Evolutionary conservation across 257 asterid species (phyloP).

Genomic region (Solanum piurae): DNA sequence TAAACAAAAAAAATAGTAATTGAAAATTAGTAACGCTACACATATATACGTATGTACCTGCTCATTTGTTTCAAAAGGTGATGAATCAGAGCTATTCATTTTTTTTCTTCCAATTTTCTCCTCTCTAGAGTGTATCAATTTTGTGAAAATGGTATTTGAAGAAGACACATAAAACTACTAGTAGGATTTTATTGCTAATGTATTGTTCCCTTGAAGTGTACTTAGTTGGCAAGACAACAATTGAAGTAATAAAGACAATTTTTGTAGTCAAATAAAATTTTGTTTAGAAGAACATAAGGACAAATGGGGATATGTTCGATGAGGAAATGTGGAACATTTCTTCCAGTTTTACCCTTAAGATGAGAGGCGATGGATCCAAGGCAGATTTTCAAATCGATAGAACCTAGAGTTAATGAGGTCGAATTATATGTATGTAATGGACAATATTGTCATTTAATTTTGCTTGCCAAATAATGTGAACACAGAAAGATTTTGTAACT

Average conservation of each 20-base stretch:
- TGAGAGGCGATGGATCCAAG: background rate
- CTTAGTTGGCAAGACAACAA: background rate
- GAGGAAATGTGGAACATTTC: background rate
- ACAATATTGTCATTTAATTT: background rate
- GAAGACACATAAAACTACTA: background rate
- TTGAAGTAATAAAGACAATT: background rate
- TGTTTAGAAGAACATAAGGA: background rate
- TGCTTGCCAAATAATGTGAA: background rate
- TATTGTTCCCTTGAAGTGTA: background rate
- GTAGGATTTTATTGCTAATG: background rate
- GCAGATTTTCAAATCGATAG: background rate
- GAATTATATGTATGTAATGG: background rate
- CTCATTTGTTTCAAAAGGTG: background rate
- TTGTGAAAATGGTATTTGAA: background rate
- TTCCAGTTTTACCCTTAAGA: background rate
- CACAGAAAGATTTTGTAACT: background rate
- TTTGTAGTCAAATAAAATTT: background rate
- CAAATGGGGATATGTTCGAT: background rate
- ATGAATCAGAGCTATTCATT: background rate
- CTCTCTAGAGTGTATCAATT: background rate
- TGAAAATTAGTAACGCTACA: background rate
- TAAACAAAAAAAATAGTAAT: too few species aligned
- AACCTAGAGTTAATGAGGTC: background rate
- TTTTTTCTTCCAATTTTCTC: background rate
- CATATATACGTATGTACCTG: background rate